Percentiles rank a stretch among this genome's conserved stretches.
These are phyloP conservation scores for Albugo laibachii DNA, from an alignment of 352 stramenopile species.

Conservation along the genomic window DNA sequence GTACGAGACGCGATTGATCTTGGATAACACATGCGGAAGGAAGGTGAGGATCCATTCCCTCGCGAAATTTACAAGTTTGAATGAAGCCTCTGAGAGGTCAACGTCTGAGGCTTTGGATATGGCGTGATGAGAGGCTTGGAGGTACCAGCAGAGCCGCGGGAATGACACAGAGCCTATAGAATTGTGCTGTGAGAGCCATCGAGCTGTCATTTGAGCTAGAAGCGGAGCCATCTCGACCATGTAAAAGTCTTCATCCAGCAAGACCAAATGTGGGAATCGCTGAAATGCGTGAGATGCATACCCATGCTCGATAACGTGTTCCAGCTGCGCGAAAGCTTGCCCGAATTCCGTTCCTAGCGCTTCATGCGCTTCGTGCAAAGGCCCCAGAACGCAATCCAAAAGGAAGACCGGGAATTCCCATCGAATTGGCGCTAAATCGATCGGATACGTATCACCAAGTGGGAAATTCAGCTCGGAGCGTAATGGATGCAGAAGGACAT, in stretches of 20 bases:
- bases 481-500: slow-evolving; percentile 80
- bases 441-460: slow-evolving; percentile 82
- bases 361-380: slow-evolving; percentile 1
- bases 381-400: slow-evolving; percentile 86
- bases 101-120: slow-evolving; percentile 68
- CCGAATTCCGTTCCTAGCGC: slow-evolving; percentile 2
- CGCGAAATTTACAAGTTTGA: slow-evolving; percentile 97
- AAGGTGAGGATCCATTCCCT: slow-evolving; percentile 95
- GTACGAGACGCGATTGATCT: slow-evolving; percentile 99
- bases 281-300: slow-evolving; percentile 89
- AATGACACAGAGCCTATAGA: slow-evolving; percentile 85
- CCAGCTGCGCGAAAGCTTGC: slow-evolving; percentile 33
- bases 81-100: slow-evolving; percentile 55
- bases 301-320: slow-evolving; percentile 81
- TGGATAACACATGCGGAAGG: slow-evolving; percentile 94
- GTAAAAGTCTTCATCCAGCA: slow-evolving; percentile 96
- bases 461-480: slow-evolving; percentile 84
- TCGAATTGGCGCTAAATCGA: slow-evolving; percentile 75
- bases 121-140: slow-evolving; percentile 29
- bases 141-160: slow-evolving; percentile 34
- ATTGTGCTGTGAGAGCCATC: slow-evolving; percentile 76
- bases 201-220: slow-evolving; percentile 71
- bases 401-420: slow-evolving; percentile 87
- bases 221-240: slow-evolving; percentile 83
- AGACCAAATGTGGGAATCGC: slow-evolving; percentile 92